Conservation (phyloP, 2,329 filamentous ascomycete species). For the Ceratocystis smalleyi region DNA sequence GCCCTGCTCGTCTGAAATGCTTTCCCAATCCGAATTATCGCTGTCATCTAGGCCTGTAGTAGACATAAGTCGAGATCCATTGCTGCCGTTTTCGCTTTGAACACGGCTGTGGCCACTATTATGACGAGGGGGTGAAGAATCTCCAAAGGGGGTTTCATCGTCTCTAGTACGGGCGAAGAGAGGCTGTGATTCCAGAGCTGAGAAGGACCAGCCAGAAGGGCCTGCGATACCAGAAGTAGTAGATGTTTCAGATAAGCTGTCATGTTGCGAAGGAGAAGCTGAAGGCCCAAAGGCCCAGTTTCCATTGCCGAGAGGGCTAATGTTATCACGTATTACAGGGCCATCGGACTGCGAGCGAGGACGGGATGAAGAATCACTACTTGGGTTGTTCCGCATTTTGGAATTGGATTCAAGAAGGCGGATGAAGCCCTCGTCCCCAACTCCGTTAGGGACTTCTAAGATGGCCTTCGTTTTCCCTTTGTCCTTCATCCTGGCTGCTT, state of each 20-base stretch:
- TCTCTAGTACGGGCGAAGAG: conserved; percentile 14
- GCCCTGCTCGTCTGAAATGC: conserved; percentile 8
- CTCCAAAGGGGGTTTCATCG: conserved; percentile 11
- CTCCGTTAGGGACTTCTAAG: neutral
- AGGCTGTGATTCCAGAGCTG: conserved; percentile 13
- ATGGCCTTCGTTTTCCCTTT: neutral
- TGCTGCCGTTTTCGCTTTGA: neutral
- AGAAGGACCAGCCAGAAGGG: conserved; percentile 11
- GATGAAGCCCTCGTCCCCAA: neutral
- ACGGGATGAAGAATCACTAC: conserved; percentile 15
- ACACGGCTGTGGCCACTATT: conserved; percentile 5
- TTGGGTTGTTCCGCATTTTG: neutral
- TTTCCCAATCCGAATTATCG: conserved; percentile 14
- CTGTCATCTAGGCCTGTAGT: neutral
- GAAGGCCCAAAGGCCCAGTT: conserved; percentile 32
- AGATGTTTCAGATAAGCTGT: neutral
- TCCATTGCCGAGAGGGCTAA: conserved; percentile 42
- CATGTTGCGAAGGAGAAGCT: neutral
- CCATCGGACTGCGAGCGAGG: conserved; percentile 42
- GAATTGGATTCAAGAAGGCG: neutral
- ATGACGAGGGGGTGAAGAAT: conserved; percentile 13
- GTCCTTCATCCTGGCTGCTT: neutral
- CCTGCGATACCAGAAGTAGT: neutral
- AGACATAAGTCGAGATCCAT: conserved; percentile 4
- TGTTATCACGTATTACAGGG: conserved; percentile 28